These are phyloP conservation scores for Lupinus albus DNA, from an alignment of 306 rosid genomes.

Conservation along the genomic window DNA sequence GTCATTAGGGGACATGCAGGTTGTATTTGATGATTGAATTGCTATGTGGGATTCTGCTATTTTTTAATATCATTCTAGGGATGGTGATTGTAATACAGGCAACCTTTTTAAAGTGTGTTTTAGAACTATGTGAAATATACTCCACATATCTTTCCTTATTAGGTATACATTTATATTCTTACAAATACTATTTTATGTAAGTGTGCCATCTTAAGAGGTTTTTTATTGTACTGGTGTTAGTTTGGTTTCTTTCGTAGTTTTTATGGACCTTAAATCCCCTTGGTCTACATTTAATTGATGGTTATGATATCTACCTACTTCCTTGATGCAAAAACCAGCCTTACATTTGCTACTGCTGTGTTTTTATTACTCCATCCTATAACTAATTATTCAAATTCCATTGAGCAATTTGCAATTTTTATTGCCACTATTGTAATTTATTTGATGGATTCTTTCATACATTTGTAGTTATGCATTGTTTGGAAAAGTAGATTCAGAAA, in stretches of 20 bases:
- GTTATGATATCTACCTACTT: background rate
- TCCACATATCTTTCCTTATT: background rate
- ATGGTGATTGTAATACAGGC: slow-evolving; percentile 11
- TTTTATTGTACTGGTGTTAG: slow-evolving; percentile 13
- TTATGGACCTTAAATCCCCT: slow-evolving; percentile 25
- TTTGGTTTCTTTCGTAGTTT: slow-evolving; percentile 27
- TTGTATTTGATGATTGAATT: no score
- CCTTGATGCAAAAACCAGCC: slow-evolving; percentile 20
- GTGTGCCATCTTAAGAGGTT: slow-evolving; percentile 2
- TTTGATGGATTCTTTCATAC: background rate
- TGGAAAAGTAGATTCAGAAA: slow-evolving; percentile 12
- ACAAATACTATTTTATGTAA: background rate
- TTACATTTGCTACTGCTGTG: slow-evolving; percentile 22
- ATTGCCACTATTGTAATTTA: no score
- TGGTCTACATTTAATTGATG: slow-evolving; percentile 1
- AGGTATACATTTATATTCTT: background rate
- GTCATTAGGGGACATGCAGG: no score
- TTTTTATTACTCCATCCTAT: slow-evolving; percentile 24
- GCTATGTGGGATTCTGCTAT: background rate
- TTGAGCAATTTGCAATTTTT: background rate
- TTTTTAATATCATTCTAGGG: slow-evolving; percentile 9
- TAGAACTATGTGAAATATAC: slow-evolving; percentile 1
- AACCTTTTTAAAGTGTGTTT: background rate
- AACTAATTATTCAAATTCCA: background rate
- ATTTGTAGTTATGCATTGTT: background rate